Base-by-base conservation (phyloP, 208 protist species). In the Acanthamoeba sp. region DNA sequence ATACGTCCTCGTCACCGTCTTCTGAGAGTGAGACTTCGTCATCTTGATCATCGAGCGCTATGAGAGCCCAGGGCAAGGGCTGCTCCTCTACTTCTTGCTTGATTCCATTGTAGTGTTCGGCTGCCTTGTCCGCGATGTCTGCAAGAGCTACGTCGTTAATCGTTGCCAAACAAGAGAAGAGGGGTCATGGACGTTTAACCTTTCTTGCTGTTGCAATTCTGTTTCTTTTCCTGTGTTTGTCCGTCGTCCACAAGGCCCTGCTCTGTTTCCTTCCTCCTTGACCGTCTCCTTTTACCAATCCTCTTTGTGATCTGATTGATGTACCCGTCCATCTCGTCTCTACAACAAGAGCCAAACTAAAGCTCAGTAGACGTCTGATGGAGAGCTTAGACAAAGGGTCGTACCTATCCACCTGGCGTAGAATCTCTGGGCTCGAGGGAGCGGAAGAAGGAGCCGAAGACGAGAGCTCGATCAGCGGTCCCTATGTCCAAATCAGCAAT, bases 321-420 rank as follows among this genome's bases (percentile, higher is more conserved):
- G 22, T 85, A 85, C 45, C 76, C 76, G 59, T 85, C 76, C 20
- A 85, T 85, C 76, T 85, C 76, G 45, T 85, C 76, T 20, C 76
- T 85, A 29, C 5, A 73, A 42, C 32, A 9, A 34, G 9, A 73
- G 1, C n/a, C n/a, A n/a, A n/a, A n/a, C n/a, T n/a, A n/a, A n/a
- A n/a, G n/a, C n/a, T n/a, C n/a, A n/a, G n/a, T n/a, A n/a, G n/a
- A n/a, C n/a, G n/a, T n/a, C n/a, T n/a, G n/a, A n/a, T n/a, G n/a
- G n/a, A n/a, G n/a, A n/a, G n/a, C n/a, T n/a, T n/a, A n/a, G n/a
- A n/a, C n/a, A n/a, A n/a, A n/a, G n/a, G n/a, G n/a, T n/a, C n/a
- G 22, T 36, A 85, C 76, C 76, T 85, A 20, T 85, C 76, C 1
- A 85, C 48, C 7, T n/a, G 42, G 22, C 76, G 76, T 2, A 85